phyloP scores from a whole-genome alignment of 345 rosid species.

The Salix caprea region DNA sequence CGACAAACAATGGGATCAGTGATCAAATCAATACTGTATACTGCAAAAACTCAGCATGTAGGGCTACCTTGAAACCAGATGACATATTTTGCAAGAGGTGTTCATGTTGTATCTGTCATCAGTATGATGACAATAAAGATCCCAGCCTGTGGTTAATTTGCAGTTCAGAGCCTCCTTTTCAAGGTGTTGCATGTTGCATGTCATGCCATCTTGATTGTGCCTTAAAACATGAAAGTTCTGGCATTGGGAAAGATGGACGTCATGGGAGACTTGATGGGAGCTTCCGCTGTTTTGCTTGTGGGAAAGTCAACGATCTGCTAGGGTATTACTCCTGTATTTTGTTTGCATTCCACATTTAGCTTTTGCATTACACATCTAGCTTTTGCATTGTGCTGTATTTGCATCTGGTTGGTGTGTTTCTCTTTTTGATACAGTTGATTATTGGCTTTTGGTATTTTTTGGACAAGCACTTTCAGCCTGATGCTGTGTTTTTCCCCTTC shows the following conservation, averaged over 20 bases:
- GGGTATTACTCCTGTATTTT: conserved; percentile 42
- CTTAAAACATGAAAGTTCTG: conserved; percentile 56
- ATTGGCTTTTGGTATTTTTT: background rate
- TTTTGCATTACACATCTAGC: background rate
- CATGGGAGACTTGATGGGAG: conserved; percentile 60
- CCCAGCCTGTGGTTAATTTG: conserved; percentile 91
- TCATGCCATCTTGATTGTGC: conserved; percentile 92
- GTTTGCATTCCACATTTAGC: background rate
- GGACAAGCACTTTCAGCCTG: background rate
- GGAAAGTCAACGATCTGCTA: conserved; percentile 78
- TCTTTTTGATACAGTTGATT: background rate
- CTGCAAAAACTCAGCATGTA: conserved; percentile 88
- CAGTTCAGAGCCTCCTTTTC: conserved; percentile 59
- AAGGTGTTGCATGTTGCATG: conserved; percentile 69
- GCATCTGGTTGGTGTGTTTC: background rate
- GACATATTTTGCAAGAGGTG: conserved; percentile 80
- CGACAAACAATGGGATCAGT: conserved; percentile 14
- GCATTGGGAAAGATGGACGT: conserved; percentile 51
- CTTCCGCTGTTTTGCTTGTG: conserved; percentile 65
- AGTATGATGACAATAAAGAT: conserved; percentile 89
- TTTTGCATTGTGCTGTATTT: background rate
- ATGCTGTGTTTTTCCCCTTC: background rate
- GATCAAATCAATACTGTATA: conserved; percentile 35
- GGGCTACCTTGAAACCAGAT: conserved; percentile 54
- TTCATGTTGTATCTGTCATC: conserved; percentile 79